phyloP scores from a whole-genome alignment of 768 basidiomycete species.

The Fibroporia radiculosa region DNA sequence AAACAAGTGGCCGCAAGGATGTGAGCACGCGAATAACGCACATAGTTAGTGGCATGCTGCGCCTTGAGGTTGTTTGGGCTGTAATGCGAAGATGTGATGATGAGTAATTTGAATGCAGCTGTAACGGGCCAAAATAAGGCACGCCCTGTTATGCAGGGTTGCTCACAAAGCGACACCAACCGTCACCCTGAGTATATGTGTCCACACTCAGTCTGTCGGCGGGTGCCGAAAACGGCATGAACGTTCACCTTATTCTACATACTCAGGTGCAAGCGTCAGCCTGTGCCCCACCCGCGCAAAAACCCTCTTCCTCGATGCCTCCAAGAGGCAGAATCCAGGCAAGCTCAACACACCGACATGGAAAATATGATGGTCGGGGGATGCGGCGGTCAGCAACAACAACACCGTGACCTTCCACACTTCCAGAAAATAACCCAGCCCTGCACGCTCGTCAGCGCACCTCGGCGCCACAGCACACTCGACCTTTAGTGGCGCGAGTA shows the following conservation, averaged over 20 bases:
- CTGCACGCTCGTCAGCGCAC: no score
- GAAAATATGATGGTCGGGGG: conserved; percentile 41
- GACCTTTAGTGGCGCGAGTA: conserved; percentile 37
- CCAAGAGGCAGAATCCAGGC: conserved; percentile 56
- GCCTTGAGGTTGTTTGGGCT: conserved; percentile 39
- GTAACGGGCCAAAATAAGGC: not conserved
- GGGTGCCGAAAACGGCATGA: not conserved
- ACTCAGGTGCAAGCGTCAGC: conserved; percentile 21
- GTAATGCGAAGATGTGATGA: conserved; percentile 25
- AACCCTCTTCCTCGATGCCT: conserved; percentile 43
- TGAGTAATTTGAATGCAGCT: conserved; percentile 24
- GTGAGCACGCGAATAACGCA: conserved; percentile 18
- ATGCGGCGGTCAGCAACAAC: conserved; percentile 36
- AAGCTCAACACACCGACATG: conserved; percentile 52
- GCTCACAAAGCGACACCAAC: conserved; percentile 31
- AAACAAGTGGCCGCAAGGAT: not conserved
- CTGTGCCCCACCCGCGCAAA: conserved; percentile 26
- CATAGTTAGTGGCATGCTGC: conserved; percentile 44
- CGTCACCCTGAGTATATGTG: conserved; percentile 38
- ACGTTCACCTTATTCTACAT: conserved; percentile 16
- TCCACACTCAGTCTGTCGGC: not conserved
- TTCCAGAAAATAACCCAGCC: conserved; percentile 57
- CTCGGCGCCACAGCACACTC: conserved; percentile 36
- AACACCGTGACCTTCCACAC: conserved; percentile 48
- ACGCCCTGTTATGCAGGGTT: no score